Percentiles rank a stretch among this genome's conserved stretches.
Conservation (phyloP, 1,139 yeast genomes). For the Geotrichum histeridarum region DNA sequence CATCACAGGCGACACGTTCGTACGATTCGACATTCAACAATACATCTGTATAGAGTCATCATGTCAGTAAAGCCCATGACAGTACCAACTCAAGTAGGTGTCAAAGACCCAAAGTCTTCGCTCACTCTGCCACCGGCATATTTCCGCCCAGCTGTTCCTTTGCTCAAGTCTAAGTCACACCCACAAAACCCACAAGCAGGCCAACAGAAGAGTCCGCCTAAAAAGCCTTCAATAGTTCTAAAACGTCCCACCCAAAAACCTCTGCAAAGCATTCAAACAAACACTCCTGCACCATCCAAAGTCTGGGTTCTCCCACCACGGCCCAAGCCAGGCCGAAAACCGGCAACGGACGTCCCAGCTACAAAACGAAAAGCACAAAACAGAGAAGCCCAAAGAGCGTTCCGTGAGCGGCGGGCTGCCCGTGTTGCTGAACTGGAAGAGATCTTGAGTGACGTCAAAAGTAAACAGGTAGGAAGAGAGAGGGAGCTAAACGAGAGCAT, state of each 20-base stretch:
- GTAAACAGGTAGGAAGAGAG: conserved; percentile 42
- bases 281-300: conserved; percentile 44
- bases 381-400: conserved; percentile 89
- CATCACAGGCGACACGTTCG: no score
- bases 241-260: background rate
- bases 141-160: no score
- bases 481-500: conserved; percentile 47
- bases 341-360: conserved; percentile 49
- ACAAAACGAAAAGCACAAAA: conserved; percentile 66
- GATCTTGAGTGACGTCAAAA: conserved; percentile 56
- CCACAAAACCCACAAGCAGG: no score
- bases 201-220: no score
- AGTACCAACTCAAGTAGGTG: no score
- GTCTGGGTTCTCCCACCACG: conserved; percentile 91
- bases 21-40: no score
- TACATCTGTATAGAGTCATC: no score
- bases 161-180: no score
- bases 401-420: conserved; percentile 72
- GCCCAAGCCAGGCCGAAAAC: conserved; percentile 87
- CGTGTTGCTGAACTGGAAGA: conserved; percentile 51
- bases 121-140: no score
- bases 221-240: background rate
- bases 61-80: no score
- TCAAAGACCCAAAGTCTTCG: no score
- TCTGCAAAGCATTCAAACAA: background rate